Percentiles rank a stretch among this genome's conserved stretches.
Conservation (phyloP, 2,329 filamentous ascomycete genomes). For the Ceratocystis alfenasii region DNA sequence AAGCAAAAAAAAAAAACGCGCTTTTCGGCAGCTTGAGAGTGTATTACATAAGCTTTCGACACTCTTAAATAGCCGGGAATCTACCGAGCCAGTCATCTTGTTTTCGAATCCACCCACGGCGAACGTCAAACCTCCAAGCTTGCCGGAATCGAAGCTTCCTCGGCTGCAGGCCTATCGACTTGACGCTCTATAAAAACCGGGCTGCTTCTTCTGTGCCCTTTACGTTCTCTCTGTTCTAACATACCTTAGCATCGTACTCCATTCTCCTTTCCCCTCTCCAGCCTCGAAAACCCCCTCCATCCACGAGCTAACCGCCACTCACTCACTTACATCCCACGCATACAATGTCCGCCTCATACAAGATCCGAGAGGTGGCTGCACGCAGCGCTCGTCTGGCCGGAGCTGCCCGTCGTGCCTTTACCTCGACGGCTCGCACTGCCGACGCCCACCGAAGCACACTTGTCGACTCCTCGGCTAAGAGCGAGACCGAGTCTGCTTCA, state of each 20-base stretch:
- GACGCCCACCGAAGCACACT: neutral
- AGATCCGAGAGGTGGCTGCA: neutral
- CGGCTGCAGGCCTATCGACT: no score
- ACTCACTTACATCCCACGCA: neutral
- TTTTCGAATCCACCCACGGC: no score
- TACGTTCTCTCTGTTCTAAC: neutral
- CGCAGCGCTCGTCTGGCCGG: neutral
- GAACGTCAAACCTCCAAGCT: no score
- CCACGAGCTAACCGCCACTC: neutral
- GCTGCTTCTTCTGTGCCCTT: neutral
- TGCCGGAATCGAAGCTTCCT: no score
- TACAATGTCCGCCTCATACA: conserved; percentile 3
- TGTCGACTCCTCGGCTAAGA: conserved; percentile 15
- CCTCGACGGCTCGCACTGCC: neutral
- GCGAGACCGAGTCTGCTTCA: conserved; percentile 31
- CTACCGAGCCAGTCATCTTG: no score
- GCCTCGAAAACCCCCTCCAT: neutral
- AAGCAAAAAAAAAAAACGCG: no score
- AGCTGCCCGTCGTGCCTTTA: neutral
- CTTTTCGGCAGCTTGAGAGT: no score
- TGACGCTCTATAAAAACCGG: no score
- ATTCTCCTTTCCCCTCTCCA: neutral
- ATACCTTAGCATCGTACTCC: neutral
- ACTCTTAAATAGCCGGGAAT: no score
- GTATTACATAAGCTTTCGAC: no score